These are phyloP conservation scores for Sporisorium scitamineum DNA, from an alignment of 1,284 basidiomycete genomes.

Conservation along the genomic window DNA sequence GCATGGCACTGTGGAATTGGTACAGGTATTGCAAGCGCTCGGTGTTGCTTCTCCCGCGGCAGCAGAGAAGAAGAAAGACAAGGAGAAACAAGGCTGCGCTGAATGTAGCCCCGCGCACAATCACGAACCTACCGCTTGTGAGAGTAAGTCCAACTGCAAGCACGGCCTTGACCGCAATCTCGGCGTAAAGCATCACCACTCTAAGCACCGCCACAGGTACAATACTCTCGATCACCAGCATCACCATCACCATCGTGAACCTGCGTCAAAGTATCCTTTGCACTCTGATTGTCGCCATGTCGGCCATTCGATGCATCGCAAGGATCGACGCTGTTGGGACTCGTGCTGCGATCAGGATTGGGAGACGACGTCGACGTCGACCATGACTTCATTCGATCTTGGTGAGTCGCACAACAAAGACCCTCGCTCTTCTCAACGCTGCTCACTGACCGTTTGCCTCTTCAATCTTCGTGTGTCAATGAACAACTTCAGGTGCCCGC, in stretches of 20 bases:
- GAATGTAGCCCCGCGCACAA: conserved; percentile 12
- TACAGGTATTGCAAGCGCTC: conserved; percentile 25
- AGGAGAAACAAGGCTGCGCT: not conserved
- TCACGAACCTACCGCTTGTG: not conserved
- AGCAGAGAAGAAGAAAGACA: not conserved
- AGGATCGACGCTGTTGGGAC: not conserved
- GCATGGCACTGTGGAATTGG: conserved; percentile 24
- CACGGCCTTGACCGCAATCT: not conserved
- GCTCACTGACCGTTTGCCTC: too few relatives aligned
- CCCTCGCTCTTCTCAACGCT: not conserved
- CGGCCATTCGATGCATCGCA: not conserved
- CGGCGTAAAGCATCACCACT: conserved; percentile 7
- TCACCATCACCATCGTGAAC: not conserved
- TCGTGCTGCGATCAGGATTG: conserved; percentile 18
- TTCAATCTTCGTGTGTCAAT: too few relatives aligned
- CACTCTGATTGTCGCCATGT: conserved; percentile 5
- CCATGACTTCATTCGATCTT: conserved; percentile 4
- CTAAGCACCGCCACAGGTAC: conserved; percentile 10
- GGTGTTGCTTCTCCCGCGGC: conserved; percentile 1
- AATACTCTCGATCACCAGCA: conserved; percentile 9
- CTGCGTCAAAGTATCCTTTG: not conserved
- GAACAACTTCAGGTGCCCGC: conserved; percentile 2
- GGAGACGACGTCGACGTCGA: conserved; percentile 29
- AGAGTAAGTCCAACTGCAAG: not conserved
- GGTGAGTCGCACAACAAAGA: not conserved